Percentiles rank a stretch among this genome's conserved stretches.
These are phyloP conservation scores for Phyllosticta citriasiana DNA, from an alignment of 2,329 filamentous ascomycete species.

Conservation along the genomic window DNA sequence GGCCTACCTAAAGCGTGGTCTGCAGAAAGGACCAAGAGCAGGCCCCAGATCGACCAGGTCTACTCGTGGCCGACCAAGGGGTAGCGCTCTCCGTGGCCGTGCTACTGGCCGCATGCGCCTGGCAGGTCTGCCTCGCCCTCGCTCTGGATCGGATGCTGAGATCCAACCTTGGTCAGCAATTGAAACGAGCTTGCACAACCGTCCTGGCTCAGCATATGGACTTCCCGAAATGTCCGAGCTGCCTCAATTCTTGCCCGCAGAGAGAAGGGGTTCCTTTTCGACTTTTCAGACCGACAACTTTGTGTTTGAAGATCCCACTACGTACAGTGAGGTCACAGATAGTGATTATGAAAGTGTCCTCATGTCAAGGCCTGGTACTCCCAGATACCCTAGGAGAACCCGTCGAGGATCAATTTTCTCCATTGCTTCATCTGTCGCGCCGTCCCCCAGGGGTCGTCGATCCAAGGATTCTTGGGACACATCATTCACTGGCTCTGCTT, in stretches of 20 bases:
- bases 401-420: background rate
- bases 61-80: constrained; percentile 1
- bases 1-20: background rate
- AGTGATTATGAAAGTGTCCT: background rate
- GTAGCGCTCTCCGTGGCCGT: background rate
- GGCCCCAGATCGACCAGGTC: background rate
- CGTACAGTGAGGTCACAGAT: background rate
- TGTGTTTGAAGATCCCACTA: constrained; percentile 1
- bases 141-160: background rate
- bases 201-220: background rate
- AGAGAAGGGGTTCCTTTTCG: background rate
- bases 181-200: background rate
- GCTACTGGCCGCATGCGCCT: constrained; percentile 7
- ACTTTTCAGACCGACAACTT: constrained; percentile 4
- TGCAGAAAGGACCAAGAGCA: background rate
- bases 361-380: background rate
- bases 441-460: background rate
- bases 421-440: background rate
- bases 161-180: background rate
- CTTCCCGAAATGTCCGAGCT: background rate
- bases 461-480: background rate
- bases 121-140: constrained; percentile 4
- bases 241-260: background rate
- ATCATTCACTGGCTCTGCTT: background rate
- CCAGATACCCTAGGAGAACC: background rate